These are phyloP conservation scores for Talaromyces stipitatus DNA, from an alignment of 495 filamentous ascomycete genomes.

Conservation along the genomic window DNA sequence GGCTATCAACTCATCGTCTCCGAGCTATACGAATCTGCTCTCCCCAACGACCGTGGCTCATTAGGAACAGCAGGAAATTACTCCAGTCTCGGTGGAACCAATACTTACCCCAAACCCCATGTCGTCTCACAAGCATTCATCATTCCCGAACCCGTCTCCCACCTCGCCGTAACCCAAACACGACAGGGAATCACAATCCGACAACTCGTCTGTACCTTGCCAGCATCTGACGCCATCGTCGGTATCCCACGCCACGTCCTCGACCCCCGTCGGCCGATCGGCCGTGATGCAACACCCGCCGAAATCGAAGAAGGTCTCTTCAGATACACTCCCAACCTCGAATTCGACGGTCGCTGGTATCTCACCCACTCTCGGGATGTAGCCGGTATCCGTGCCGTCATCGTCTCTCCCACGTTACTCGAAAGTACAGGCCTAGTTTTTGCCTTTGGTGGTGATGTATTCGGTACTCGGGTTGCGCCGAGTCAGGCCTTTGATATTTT, in stretches of 20 bases:
- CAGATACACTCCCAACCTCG: slow-evolving; percentile 64
- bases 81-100: slow-evolving; percentile 58
- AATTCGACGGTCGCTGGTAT: slow-evolving; percentile 76
- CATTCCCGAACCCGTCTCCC: slow-evolving; percentile 65
- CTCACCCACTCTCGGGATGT: slow-evolving; percentile 81
- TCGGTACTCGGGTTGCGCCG: slow-evolving; percentile 75
- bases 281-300: slow-evolving; percentile 67
- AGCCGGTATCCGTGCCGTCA: slow-evolving; percentile 61
- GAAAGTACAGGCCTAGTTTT: slow-evolving; percentile 92
- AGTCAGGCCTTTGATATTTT: slow-evolving; percentile 86
- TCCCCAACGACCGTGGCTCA: slow-evolving; percentile 78
- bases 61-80: slow-evolving; percentile 61
- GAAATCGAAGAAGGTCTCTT: slow-evolving; percentile 82
- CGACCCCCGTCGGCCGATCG: slow-evolving; percentile 83
- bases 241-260: slow-evolving; percentile 70
- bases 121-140: slow-evolving; percentile 73
- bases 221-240: slow-evolving; percentile 61
- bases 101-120: slow-evolving; percentile 46
- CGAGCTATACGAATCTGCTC: slow-evolving; percentile 81
- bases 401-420: slow-evolving; percentile 68
- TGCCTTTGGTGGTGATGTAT: slow-evolving; percentile 82
- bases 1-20: slow-evolving; percentile 83
- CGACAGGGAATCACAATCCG: slow-evolving; percentile 87
- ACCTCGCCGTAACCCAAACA: slow-evolving; percentile 79
- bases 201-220: slow-evolving; percentile 70